Base-by-base conservation (phyloP, 371 early-diverging fungal genomes). In the Mucor plumbeus region DNA sequence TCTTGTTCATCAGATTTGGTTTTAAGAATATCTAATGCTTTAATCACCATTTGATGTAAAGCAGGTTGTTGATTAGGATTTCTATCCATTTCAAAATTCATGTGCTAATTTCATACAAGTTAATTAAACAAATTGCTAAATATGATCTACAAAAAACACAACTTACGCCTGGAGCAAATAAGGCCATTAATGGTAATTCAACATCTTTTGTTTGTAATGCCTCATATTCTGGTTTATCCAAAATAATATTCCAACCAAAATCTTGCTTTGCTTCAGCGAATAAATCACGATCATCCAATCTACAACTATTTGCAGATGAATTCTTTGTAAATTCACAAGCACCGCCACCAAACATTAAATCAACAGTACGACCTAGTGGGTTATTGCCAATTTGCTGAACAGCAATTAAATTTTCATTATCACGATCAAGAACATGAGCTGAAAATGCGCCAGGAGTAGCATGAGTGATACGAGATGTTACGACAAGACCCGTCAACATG, bases 281-380 rank as follows among this genome's bases (percentile, higher is more conserved):
- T 53, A 94, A 67, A 70, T 95, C 87, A n/a, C 87, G 72, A 36
- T 79, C 72, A 76, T 97, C 97, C 0, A 36, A 7, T 40, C 97
- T 82, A 72, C 94, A 95, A 67, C 90, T 85, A 0, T 77, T 72
- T 0, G 67, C 62, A 3, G 81, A 77, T 5, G 79, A 66, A 43
- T 88, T 87, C 59, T 91, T 90, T 48, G 87, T 62, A 77, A 96
- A 98, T 67, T 90, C 89, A 79, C 98, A 97, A 5, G 68, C 65
- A 10, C 98, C 98, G 35, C 97, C 97, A 33, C 97, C 97, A 77
- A 97, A 87, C 89, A 95, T 88, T 63, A 97, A 68, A 78, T 98
- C 97, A 8, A 94, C 90, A 21, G 85, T 84, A 3, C 93, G 87
- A 3, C 94, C 93, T 13, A 97, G 79, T 11, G 91, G 83, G 75